These are phyloP conservation scores for Megacollybia marginata DNA, from an alignment of 768 basidiomycete genomes.

Conservation along the genomic window DNA sequence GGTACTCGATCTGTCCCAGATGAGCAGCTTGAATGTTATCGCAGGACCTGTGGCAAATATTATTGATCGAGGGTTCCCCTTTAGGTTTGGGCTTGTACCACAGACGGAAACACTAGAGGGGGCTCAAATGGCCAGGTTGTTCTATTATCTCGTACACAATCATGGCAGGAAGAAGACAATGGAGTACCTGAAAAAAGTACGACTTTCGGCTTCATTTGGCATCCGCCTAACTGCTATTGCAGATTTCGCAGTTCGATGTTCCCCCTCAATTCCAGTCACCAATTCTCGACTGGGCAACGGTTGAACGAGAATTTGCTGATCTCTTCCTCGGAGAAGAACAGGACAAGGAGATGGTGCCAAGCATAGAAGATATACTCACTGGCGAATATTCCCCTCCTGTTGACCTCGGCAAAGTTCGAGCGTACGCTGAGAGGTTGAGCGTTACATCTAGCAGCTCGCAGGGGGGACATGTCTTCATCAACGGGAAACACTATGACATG, in stretches of 20 bases:
- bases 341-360: slow-evolving; percentile 7
- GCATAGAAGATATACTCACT: slow-evolving; percentile 33
- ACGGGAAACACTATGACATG: slow-evolving; percentile 73
- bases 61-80: slow-evolving; percentile 65
- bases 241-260: slow-evolving; percentile 32
- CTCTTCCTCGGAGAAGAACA: slow-evolving; percentile 11
- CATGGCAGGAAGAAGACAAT: slow-evolving; percentile 61
- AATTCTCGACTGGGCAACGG: slow-evolving; percentile 34
- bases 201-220: slow-evolving; percentile 4
- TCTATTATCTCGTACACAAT: slow-evolving; percentile 57
- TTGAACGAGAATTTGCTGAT: slow-evolving; percentile 30
- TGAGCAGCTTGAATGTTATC: slow-evolving; percentile 54
- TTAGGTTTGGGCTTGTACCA: slow-evolving; percentile 85
- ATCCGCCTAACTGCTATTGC: not conserved
- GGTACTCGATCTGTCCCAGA: slow-evolving; percentile 70
- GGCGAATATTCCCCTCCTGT: slow-evolving; percentile 19
- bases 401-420: slow-evolving; percentile 36
- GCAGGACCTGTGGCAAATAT: slow-evolving; percentile 57
- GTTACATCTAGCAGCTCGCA: slow-evolving; percentile 29
- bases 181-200: slow-evolving; percentile 50
- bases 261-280: slow-evolving; percentile 21
- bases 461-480: slow-evolving; percentile 74
- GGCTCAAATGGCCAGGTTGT: slow-evolving; percentile 61
- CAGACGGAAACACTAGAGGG: slow-evolving; percentile 43
- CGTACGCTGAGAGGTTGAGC: slow-evolving; percentile 55